A percentile compares a stretch with the other conserved stretches of the same genome.
Evolutionary conservation across 2,329 filamentous ascomycete species (phyloP).

Genomic region (Chrysosporium keratinophilum): DNA sequence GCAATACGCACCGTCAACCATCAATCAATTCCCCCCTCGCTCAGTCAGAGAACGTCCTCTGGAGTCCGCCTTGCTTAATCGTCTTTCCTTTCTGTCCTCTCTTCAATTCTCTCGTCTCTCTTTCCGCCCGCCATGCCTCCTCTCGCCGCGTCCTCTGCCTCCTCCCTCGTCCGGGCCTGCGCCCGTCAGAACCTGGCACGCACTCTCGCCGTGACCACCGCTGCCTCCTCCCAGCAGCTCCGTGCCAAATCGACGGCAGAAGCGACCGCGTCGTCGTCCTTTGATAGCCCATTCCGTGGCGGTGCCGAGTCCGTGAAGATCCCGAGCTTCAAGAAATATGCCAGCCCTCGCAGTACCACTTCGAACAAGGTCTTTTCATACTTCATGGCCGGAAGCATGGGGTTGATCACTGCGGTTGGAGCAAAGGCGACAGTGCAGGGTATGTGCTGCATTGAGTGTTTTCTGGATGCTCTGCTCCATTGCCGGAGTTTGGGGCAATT

Average conservation of each 20-base stretch:
- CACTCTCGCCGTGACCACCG: constrained; percentile 30
- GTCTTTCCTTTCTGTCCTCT: constrained; percentile 16
- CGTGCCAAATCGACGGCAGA: constrained; percentile 28
- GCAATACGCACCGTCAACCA: constrained; percentile 12
- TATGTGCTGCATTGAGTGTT: constrained; percentile 42
- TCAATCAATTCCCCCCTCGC: constrained; percentile 7
- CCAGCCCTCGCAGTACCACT: constrained; percentile 55
- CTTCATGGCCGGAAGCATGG: constrained; percentile 97
- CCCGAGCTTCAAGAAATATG: constrained; percentile 83
- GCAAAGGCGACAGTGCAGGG: constrained; percentile 98
- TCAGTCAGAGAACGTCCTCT: constrained; percentile 7
- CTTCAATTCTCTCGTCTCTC: constrained; percentile 20
- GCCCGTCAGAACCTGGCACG: constrained; percentile 39
- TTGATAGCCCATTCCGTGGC: constrained; percentile 48
- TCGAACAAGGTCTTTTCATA: constrained; percentile 86
- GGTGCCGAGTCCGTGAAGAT: constrained; percentile 54
- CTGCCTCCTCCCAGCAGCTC: constrained; percentile 33
- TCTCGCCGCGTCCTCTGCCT: constrained; percentile 57
- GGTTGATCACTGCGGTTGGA: constrained; percentile 79
- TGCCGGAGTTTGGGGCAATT: background rate
- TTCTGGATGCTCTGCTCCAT: background rate
- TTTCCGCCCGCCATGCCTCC: constrained; percentile 48
- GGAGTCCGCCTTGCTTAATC: constrained; percentile 24
- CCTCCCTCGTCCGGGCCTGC: constrained; percentile 51
- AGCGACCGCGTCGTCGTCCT: constrained; percentile 30